These are phyloP conservation scores for Thermothelomyces thermophilus DNA, from an alignment of 2,329 filamentous ascomycete species.

Conservation along the genomic window DNA sequence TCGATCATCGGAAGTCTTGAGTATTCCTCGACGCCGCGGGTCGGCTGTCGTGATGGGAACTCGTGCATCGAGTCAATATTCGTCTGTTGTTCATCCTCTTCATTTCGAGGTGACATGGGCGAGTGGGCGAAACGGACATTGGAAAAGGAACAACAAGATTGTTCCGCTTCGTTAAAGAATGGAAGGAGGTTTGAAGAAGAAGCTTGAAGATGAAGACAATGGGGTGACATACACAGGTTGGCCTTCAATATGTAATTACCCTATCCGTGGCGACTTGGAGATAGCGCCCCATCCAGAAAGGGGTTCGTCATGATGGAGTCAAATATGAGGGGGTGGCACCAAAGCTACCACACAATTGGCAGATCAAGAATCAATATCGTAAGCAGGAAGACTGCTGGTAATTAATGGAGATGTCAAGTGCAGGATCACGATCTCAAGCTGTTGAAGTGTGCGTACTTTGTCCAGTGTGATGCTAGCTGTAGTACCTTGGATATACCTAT, in stretches of 20 bases:
- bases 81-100: neutral
- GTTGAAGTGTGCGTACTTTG: too few species aligned
- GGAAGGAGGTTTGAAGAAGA: too few species aligned
- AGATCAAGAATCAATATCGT: neutral
- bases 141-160: too few species aligned
- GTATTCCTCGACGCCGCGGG: neutral
- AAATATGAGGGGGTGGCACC: conserved; percentile 2
- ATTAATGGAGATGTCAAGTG: too few species aligned
- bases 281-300: neutral
- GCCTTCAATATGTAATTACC: too few species aligned
- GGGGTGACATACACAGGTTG: too few species aligned
- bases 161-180: too few species aligned
- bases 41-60: neutral
- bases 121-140: neutral
- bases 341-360: neutral
- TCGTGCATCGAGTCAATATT: neutral
- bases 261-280: neutral
- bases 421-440: too few species aligned
- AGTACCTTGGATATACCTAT: too few species aligned
- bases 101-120: neutral
- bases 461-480: too few species aligned
- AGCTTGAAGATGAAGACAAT: too few species aligned
- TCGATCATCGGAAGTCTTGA: neutral
- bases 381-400: neutral
- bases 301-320: conserved; percentile 1